These are phyloP conservation scores for Daldinia sp. DNA, from an alignment of 2,329 filamentous ascomycete species.

Conservation along the genomic window DNA sequence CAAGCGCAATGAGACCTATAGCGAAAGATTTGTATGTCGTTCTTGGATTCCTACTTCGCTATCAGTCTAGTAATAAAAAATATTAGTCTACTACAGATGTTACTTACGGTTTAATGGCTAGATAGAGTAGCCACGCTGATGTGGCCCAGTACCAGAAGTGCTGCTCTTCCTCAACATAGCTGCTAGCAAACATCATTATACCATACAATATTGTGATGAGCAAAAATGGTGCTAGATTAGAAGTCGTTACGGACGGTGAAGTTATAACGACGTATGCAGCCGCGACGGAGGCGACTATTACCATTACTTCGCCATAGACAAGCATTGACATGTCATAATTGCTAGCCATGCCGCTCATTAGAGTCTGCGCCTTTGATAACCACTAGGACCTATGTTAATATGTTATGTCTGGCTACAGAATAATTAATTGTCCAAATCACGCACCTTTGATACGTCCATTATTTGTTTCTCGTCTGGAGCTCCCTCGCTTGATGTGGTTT, in stretches of 20 bases:
- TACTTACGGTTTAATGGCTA: slow-evolving; percentile 56
- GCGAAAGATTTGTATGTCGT: slow-evolving; percentile 42
- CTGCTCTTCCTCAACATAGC: slow-evolving; percentile 97
- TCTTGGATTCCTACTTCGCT: slow-evolving; percentile 32
- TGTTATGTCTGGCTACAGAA: not conserved
- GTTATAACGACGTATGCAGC: slow-evolving; percentile 41
- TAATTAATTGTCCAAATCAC: slow-evolving; percentile 10
- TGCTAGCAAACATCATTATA: slow-evolving; percentile 96
- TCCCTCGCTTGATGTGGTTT: not conserved
- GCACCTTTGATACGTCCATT: slow-evolving; percentile 53
- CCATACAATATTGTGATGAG: slow-evolving; percentile 71
- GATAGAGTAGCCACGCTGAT: slow-evolving; percentile 70
- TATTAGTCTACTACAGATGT: not conserved
- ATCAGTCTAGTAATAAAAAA: slow-evolving; percentile 2
- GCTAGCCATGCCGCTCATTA: slow-evolving; percentile 90
- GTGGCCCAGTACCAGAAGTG: slow-evolving; percentile 97
- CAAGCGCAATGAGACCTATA: slow-evolving; percentile 59
- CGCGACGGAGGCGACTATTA: slow-evolving; percentile 50
- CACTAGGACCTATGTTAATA: slow-evolving; percentile 57
- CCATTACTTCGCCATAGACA: slow-evolving; percentile 49
- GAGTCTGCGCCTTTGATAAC: slow-evolving; percentile 74
- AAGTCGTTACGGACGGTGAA: slow-evolving; percentile 43
- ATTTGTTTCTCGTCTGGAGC: slow-evolving; percentile 50
- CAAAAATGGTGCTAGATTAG: slow-evolving; percentile 54
- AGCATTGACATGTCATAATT: slow-evolving; percentile 83